phyloP scores from a whole-genome alignment of 2,329 filamentous ascomycete species.

The Penicillium sp. region DNA sequence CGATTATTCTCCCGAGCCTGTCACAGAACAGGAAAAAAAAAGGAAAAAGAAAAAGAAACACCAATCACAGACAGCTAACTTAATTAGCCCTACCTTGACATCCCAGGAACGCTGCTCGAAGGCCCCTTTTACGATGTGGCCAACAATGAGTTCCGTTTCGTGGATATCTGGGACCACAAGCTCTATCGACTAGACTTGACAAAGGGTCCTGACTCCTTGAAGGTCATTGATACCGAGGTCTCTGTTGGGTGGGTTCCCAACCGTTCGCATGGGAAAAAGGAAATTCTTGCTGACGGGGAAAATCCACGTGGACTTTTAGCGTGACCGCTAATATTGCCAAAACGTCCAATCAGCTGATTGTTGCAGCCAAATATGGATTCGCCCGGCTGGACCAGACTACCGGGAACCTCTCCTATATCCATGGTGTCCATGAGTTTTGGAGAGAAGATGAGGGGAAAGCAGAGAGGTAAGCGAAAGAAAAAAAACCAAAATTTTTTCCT shows the following conservation, averaged over 20 bases:
- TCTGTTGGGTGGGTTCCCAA: conserved; percentile 49
- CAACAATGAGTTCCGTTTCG: conserved; percentile 42
- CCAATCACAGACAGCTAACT: conserved; percentile 15
- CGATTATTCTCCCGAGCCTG: neutral
- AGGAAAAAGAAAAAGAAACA: neutral
- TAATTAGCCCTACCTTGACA: conserved; percentile 39
- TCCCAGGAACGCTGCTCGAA: conserved; percentile 41
- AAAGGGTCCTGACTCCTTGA: conserved; percentile 59
- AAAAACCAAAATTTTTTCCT: no score
- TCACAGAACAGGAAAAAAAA: neutral
- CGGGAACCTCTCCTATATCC: conserved; percentile 55
- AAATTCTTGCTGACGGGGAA: conserved; percentile 29
- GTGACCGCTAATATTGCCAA: conserved; percentile 76
- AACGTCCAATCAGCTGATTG: conserved; percentile 61
- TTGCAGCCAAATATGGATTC: conserved; percentile 77
- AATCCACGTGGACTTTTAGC: conserved; percentile 31
- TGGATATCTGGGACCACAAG: conserved; percentile 74
- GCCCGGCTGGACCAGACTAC: conserved; percentile 69
- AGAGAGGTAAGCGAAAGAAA: conserved; percentile 38
- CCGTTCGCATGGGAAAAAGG: neutral
- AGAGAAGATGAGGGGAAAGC: conserved; percentile 50
- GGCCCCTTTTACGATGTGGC: conserved; percentile 40
- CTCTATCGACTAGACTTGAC: conserved; percentile 68
- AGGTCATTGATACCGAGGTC: conserved; percentile 56
- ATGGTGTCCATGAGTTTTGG: conserved; percentile 50